A percentile compares a stretch with the other conserved stretches of the same genome.
phyloP scores from a whole-genome alignment of 1,284 basidiomycete genomes.

The Malassezia sympodialis region DNA sequence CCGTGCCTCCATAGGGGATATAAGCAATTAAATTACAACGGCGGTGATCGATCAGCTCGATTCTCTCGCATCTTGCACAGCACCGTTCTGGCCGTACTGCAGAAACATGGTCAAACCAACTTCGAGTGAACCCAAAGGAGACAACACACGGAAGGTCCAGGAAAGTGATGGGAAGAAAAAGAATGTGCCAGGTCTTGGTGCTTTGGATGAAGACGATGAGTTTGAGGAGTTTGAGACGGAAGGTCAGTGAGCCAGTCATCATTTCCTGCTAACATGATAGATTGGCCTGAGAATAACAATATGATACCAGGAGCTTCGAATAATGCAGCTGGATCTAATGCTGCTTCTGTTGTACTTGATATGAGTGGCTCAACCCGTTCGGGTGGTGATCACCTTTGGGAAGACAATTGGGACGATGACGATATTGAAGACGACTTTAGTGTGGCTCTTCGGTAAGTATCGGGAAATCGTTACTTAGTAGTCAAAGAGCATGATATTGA shows the following conservation, averaged over 20 bases:
- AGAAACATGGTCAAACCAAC: neutral
- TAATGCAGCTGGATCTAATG: neutral
- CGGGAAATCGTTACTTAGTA: neutral
- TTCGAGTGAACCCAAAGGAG: neutral
- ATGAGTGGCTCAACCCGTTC: conserved; percentile 17
- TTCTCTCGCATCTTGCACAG: neutral
- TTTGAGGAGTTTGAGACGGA: conserved; percentile 47
- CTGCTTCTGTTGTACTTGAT: conserved; percentile 14
- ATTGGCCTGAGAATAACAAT: conserved; percentile 54
- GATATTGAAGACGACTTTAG: conserved; percentile 97
- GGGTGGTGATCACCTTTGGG: conserved; percentile 65
- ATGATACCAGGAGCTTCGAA: conserved; percentile 36
- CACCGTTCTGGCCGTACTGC: neutral
- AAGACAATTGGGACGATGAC: conserved; percentile 99
- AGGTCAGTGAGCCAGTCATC: conserved; percentile 22
- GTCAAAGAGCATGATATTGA: neutral
- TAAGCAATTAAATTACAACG: conserved; percentile 2
- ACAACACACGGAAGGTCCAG: neutral
- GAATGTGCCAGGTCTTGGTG: conserved; percentile 33
- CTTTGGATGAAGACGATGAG: conserved; percentile 46
- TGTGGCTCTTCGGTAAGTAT: conserved; percentile 71
- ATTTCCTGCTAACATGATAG: neutral
- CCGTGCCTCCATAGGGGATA: neutral
- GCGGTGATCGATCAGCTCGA: neutral
- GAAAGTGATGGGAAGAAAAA: neutral